Conservation (phyloP, 495 filamentous ascomycete genomes). For the Pseudoneurospora amorphoporcata region DNA sequence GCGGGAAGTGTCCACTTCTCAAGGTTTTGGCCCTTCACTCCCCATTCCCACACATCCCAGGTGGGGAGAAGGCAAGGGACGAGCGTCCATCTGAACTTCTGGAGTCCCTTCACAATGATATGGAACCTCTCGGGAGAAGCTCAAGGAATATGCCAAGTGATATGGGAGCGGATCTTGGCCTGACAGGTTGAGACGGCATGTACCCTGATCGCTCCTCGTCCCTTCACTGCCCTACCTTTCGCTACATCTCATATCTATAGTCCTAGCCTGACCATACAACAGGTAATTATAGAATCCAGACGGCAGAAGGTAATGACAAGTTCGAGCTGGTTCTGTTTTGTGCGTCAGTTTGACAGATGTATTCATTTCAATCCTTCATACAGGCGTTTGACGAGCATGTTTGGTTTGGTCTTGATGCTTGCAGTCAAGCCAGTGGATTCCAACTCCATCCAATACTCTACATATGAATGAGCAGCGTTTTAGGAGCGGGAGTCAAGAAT, state of each 20-base stretch:
- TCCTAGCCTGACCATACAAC: neutral
- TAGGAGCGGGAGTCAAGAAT: no score
- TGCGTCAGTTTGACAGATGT: neutral
- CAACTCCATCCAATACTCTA: no score
- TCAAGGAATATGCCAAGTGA: neutral
- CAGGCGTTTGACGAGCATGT: neutral
- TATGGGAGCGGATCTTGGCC: neutral
- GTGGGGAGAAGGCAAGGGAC: neutral
- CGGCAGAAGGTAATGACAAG: neutral
- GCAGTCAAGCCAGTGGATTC: neutral
- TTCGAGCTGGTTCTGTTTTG: neutral
- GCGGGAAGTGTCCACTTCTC: neutral
- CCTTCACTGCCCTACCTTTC: neutral
- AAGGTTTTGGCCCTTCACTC: neutral
- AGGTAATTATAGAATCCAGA: no score
- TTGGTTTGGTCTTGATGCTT: neutral
- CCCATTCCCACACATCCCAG: neutral
- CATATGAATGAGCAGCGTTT: no score
- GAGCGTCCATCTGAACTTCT: neutral
- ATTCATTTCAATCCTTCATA: neutral
- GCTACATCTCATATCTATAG: rapidly evolving
- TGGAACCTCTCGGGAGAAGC: neutral
- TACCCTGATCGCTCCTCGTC: neutral
- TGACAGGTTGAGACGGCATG: neutral
- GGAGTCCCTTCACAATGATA: neutral